Evolutionary conservation across 1,139 yeast species (phyloP).

Genomic region (Zygoascus sp.): DNA sequence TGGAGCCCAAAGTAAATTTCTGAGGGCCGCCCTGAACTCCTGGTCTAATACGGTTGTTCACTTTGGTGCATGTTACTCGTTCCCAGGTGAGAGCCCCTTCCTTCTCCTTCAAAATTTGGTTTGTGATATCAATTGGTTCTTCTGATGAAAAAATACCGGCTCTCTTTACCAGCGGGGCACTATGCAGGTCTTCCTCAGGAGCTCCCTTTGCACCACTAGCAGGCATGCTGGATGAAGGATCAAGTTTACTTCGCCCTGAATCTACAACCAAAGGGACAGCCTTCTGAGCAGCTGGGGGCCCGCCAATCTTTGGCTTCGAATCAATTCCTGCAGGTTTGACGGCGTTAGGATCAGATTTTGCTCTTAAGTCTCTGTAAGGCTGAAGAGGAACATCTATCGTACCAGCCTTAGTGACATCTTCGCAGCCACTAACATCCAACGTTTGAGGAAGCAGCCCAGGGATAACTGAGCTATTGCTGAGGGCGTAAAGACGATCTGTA

Average conservation of each 20-base stretch:
- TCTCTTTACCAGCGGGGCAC: not conserved
- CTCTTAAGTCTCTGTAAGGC: not conserved
- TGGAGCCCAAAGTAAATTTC: slow-evolving; percentile 48
- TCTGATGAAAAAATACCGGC: not conserved
- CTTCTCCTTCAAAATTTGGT: slow-evolving; percentile 4
- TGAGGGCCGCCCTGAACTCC: slow-evolving; percentile 4
- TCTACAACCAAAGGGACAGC: too few species aligned
- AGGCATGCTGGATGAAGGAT: too few species aligned
- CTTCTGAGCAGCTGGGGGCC: too few species aligned
- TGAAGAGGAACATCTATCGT: not conserved
- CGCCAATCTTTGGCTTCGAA: too few species aligned
- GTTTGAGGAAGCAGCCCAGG: slow-evolving; percentile 43
- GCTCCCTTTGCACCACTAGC: not conserved
- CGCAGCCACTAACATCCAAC: slow-evolving; percentile 51
- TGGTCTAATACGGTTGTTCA: not conserved
- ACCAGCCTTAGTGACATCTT: slow-evolving; percentile 16
- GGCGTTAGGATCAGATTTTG: not conserved
- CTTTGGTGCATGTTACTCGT: not conserved
- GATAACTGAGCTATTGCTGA: slow-evolving; percentile 32
- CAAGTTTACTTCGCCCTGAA: too few species aligned
- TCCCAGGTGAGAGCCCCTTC: slow-evolving; percentile 4
- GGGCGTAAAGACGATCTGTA: slow-evolving; percentile 38
- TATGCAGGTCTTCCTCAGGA: not conserved
- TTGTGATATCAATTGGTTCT: slow-evolving; percentile 14
- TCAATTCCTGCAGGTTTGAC: too few species aligned